Evolutionary conservation across 2,329 filamentous ascomycete genomes (phyloP).

Genomic region (Trichoderma cornu-damae): DNA sequence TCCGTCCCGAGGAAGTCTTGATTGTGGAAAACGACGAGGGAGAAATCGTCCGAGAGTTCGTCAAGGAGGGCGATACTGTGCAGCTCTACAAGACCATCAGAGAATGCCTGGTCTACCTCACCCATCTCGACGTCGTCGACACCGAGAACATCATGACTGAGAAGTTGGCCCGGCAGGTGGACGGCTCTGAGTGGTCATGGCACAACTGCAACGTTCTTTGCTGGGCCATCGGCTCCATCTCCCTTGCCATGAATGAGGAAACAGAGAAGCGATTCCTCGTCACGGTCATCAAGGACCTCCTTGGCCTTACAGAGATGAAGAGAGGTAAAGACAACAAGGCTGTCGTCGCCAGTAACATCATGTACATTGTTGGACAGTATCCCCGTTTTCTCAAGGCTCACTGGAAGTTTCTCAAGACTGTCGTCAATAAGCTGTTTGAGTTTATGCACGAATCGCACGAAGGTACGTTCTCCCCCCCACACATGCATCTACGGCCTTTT

Average conservation of each 20-base stretch:
- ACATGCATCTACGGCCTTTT: no score
- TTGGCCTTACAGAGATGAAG: conserved; percentile 98
- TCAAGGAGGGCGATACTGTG: conserved; percentile 98
- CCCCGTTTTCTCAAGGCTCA: conserved; percentile 97
- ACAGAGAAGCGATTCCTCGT: conserved; percentile 98
- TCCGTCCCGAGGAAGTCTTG: conserved; percentile 91
- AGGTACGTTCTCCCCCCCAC: conserved; percentile 46
- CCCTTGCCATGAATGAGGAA: conserved; percentile 98
- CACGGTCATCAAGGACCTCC: conserved; percentile 95
- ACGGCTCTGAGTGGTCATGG: conserved; percentile 97
- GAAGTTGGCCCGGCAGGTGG: conserved; percentile 91
- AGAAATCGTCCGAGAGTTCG: conserved; percentile 97
- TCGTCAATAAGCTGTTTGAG: conserved; percentile 98
- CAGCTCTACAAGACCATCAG: conserved; percentile 98
- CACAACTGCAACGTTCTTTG: conserved; percentile 99
- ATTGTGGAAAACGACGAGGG: conserved; percentile 99
- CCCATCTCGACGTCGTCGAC: conserved; percentile 93
- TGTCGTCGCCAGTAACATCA: conserved; percentile 97
- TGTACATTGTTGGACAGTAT: conserved; percentile 99
- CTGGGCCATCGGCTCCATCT: conserved; percentile 99
- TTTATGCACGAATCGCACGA: conserved; percentile 99
- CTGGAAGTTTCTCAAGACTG: conserved; percentile 99
- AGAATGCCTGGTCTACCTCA: conserved; percentile 94
- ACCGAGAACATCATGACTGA: conserved; percentile 99
- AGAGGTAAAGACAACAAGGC: conserved; percentile 99